Evolutionary conservation across 2,329 filamentous ascomycete species (phyloP).

Genomic region (Pseudogymnoascus sp.): DNA sequence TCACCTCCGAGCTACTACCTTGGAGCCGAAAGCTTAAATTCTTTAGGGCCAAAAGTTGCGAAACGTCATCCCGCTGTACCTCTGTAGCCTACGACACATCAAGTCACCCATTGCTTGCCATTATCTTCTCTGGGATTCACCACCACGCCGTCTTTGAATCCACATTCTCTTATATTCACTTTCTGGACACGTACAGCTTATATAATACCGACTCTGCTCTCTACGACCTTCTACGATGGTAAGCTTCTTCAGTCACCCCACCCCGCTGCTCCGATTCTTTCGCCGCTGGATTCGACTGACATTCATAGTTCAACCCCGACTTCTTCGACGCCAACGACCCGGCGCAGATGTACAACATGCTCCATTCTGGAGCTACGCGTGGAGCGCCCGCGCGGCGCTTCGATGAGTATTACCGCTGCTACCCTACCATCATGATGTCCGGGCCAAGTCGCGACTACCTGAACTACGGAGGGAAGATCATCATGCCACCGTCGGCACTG

Average conservation of each 20-base stretch:
- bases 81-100: constrained; percentile 2
- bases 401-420: constrained; percentile 97
- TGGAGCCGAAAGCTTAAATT: neutral
- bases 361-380: constrained; percentile 20
- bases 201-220: neutral
- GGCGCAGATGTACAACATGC: constrained; percentile 25
- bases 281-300: constrained; percentile 11
- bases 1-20: neutral
- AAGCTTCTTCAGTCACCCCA: neutral
- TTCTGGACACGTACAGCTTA: neutral
- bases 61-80: constrained; percentile 4
- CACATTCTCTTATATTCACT: neutral
- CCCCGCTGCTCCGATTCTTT: neutral
- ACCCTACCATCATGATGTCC: constrained; percentile 88
- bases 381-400: constrained; percentile 59
- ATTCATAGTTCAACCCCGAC: constrained; percentile 20
- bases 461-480: constrained; percentile 96
- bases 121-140: constrained; percentile 1
- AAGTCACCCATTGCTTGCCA: neutral
- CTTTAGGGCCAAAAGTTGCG: neutral
- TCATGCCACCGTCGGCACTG: constrained; percentile 89
- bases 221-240: neutral
- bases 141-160: neutral
- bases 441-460: constrained; percentile 80
- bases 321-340: constrained; percentile 25